These are phyloP conservation scores for Yamagishiella unicocca DNA, from an alignment of 139 green algal genomes.

Conservation along the genomic window DNA sequence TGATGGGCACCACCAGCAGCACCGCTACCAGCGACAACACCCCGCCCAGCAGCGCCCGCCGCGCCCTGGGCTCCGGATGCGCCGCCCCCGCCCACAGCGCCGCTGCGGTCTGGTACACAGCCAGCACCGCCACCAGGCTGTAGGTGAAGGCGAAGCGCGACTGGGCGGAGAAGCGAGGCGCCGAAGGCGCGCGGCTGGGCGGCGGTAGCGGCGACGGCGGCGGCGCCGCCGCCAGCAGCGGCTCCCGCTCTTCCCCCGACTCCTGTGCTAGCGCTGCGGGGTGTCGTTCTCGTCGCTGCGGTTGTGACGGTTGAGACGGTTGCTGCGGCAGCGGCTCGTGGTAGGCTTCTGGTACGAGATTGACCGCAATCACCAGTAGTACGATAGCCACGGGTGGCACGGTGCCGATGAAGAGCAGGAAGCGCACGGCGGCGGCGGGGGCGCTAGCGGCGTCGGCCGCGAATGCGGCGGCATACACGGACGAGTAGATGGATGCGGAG, in stretches of 20 bases:
- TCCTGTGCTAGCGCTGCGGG: not conserved
- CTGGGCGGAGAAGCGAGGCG: slow-evolving; percentile 20
- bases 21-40: slow-evolving; percentile 62
- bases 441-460: not conserved
- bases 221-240: not conserved
- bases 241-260: not conserved
- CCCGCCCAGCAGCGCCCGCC: slow-evolving; percentile 20
- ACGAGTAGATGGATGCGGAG: slow-evolving; percentile 69
- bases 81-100: slow-evolving; percentile 29
- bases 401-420: slow-evolving; percentile 74
- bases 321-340: slow-evolving; percentile 13
- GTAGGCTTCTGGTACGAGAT: slow-evolving; percentile 63
- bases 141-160: slow-evolving; percentile 55
- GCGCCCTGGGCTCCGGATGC: not conserved
- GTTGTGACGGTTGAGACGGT: no score
- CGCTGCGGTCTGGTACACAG: slow-evolving; percentile 65
- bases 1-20: slow-evolving; percentile 59
- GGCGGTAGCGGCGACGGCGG: no score
- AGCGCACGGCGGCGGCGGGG: slow-evolving; percentile 32
- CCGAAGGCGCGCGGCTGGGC: not conserved
- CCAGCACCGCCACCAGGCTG: slow-evolving; percentile 61
- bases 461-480: slow-evolving; percentile 64
- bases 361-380: slow-evolving; percentile 60
- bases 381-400: slow-evolving; percentile 50
- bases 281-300: not conserved